Percentiles rank a stretch among this genome's conserved stretches.
Evolutionary conservation across 306 rosid species (phyloP).

Genomic region (Cucurbita moschata): DNA sequence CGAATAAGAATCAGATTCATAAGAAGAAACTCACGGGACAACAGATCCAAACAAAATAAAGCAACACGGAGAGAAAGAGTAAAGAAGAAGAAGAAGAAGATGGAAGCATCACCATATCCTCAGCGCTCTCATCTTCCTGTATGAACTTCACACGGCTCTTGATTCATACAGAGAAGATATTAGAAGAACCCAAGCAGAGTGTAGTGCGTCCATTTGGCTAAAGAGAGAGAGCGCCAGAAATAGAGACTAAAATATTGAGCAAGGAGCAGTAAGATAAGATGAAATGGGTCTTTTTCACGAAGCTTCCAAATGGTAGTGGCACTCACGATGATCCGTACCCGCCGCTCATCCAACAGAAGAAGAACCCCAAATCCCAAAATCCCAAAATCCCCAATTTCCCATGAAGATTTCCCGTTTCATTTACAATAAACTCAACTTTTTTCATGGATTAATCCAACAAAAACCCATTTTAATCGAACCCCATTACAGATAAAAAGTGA

Average conservation of each 20-base stretch:
- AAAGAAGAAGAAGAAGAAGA: neutral
- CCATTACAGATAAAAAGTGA: neutral
- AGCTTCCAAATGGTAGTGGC: slow-evolving; percentile 38
- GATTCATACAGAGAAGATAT: slow-evolving; percentile 1
- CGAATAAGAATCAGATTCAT: slow-evolving; percentile 3
- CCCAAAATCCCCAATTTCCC: neutral
- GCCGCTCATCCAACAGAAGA: neutral
- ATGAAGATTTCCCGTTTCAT: neutral
- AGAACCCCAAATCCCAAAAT: neutral
- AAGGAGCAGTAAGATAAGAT: neutral
- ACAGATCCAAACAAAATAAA: slow-evolving; percentile 2
- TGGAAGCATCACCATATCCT: neutral
- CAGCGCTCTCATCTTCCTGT: neutral
- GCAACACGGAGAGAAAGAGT: neutral
- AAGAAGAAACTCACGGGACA: slow-evolving; percentile 37
- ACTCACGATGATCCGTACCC: slow-evolving; percentile 4
- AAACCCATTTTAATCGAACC: neutral
- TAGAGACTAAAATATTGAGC: neutral
- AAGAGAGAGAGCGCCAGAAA: neutral
- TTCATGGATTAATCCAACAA: neutral
- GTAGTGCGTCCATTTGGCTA: neutral
- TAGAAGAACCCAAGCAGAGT: neutral
- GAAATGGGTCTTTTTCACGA: slow-evolving; percentile 10
- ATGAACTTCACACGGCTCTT: neutral
- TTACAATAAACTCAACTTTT: neutral